phyloP scores from a whole-genome alignment of 176 grass and related monocot species.

The Luzula sylvatica region DNA sequence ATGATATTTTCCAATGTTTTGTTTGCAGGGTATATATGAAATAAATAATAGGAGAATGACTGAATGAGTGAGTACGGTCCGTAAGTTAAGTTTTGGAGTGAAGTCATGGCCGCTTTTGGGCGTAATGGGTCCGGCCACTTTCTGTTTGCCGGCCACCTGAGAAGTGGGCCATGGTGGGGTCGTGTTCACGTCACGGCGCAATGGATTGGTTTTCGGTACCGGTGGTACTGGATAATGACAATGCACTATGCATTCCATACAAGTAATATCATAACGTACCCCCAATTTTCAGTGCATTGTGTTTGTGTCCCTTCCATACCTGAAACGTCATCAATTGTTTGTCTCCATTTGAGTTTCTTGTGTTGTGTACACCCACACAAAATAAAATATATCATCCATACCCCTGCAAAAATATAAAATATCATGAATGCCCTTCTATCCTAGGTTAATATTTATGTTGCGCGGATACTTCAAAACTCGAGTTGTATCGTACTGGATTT shows the following conservation, averaged over 20 bases:
- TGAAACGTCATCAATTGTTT: background rate
- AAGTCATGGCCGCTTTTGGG: constrained; percentile 3
- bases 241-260: background rate
- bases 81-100: constrained; percentile 4
- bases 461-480: no score
- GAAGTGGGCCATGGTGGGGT: background rate
- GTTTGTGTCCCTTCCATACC: background rate
- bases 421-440: no score
- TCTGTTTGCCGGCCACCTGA: constrained; percentile 31
- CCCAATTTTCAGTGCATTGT: background rate
- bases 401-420: background rate
- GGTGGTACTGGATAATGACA: constrained; percentile 3
- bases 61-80: constrained; percentile 14
- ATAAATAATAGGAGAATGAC: no score
- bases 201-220: no score
- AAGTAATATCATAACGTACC: no score
- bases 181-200: constrained; percentile 1
- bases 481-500: no score
- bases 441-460: no score
- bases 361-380: background rate
- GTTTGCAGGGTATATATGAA: no score
- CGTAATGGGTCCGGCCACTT: constrained; percentile 5
- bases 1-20: no score
- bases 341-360: background rate
- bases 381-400: background rate